These are phyloP conservation scores for Phoenix dactylifera DNA, from an alignment of 176 grass and related monocot species.

Conservation along the genomic window DNA sequence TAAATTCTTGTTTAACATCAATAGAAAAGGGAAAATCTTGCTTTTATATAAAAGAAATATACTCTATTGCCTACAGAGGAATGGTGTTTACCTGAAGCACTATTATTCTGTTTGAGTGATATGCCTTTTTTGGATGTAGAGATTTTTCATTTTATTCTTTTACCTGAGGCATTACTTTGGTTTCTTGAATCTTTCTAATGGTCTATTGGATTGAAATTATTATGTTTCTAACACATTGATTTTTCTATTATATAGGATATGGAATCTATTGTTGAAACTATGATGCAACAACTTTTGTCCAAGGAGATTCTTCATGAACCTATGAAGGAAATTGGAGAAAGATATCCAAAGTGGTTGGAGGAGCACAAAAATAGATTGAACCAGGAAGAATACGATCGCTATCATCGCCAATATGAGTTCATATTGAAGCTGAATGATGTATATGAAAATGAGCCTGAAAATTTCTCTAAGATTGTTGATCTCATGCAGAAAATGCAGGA, in stretches of 20 bases:
- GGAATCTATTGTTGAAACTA: conserved; percentile 92
- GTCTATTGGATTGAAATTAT: too few relatives aligned
- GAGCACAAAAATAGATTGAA: conserved; percentile 62
- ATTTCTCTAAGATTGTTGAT: conserved; percentile 74
- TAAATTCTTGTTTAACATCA: too few relatives aligned
- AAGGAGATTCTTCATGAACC: conserved; percentile 95
- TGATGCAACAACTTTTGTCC: conserved; percentile 97
- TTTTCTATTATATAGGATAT: conserved; percentile 47
- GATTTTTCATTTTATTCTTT: too few relatives aligned
- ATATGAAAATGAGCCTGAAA: conserved; percentile 79
- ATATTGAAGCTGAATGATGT: conserved; percentile 73
- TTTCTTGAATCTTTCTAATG: too few relatives aligned
- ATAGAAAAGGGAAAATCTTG: too few relatives aligned
- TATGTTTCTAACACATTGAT: neutral
- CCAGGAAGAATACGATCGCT: conserved; percentile 71
- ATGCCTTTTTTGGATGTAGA: too few relatives aligned
- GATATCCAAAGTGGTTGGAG: conserved; percentile 90
- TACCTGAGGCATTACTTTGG: too few relatives aligned
- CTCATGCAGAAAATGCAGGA: conserved; percentile 99
- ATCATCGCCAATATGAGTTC: conserved; percentile 59
- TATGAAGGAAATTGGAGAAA: conserved; percentile 92
- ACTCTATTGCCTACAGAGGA: too few relatives aligned
- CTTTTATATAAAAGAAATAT: too few relatives aligned
- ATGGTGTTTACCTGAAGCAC: too few relatives aligned
- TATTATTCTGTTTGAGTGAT: too few relatives aligned